Base-by-base conservation (phyloP, 768 basidiomycete species). In the Tulasnella sp. region DNA sequence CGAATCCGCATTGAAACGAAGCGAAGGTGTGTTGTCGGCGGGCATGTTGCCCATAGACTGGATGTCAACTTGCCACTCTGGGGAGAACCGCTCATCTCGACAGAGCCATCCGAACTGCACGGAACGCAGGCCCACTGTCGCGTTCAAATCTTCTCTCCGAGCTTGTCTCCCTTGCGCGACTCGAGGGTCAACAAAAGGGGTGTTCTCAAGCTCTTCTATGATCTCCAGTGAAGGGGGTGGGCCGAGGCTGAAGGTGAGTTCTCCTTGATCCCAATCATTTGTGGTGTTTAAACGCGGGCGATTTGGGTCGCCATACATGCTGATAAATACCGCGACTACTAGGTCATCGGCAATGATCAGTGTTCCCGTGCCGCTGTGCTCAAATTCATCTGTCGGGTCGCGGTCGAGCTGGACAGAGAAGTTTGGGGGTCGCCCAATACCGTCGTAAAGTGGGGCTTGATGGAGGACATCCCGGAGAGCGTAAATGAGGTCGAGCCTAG, bases 51-150 rank as follows among this genome's bases (percentile, higher is more conserved):
- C 16, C 1, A 36, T 42, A 46, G 52, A 3, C 52, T 44, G 40
- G 27, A 46, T 12, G n/a, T 52, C 24, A 4, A 8, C 78, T 36
- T 76, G 62, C 80, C 80, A 81, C 58, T 81, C 80, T 34, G 46
- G 21, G 34, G 80, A 81, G 74, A 74, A 80, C 24, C 36, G 56
- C 8, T 46, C n/a, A 62, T 81, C 80, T 21, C 80, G 68, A 71
- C 76, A 80, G 21, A 36, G n/a, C 80, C 80, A 81, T 27, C 80
- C 80, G 31, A 81, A 80, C 72, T 80, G 71, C 12, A 81, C n/a
- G 52, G 44, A 58, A n/a, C 7, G 48, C 38, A 76, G 14, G 24
- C 18, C 46, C 16, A 76, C 52, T 10, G 36, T 52, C 48, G 42
- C 4, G 42, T 52, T 27, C 7, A 76, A 31, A 42, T 24, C 27